These are phyloP conservation scores for Geranomyces variabilis DNA, from an alignment of 192 early-diverging fungal genomes.

Conservation along the genomic window DNA sequence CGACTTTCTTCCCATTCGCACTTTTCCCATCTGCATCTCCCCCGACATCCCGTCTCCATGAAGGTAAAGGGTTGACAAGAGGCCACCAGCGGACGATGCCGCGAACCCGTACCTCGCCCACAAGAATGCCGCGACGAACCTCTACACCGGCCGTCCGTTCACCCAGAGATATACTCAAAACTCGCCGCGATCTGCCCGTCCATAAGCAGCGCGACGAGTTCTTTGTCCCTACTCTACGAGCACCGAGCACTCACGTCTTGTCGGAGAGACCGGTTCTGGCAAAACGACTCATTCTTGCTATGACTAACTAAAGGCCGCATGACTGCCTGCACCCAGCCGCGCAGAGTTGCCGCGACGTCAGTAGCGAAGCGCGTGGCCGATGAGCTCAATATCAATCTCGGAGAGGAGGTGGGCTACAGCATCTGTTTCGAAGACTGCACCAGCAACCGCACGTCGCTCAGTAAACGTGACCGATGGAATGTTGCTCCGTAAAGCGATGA, in stretches of 20 bases:
- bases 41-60: too few relatives aligned
- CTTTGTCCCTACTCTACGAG: slow-evolving; percentile 84
- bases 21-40: too few relatives aligned
- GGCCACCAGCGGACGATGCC: too few relatives aligned
- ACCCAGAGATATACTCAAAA: slow-evolving; percentile 80
- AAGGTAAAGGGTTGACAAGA: too few relatives aligned
- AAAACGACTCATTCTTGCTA: slow-evolving; percentile 99
- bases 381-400: slow-evolving; percentile 92
- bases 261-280: slow-evolving; percentile 97
- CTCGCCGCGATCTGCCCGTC: slow-evolving; percentile 89
- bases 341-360: slow-evolving; percentile 99
- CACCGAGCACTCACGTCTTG: slow-evolving; percentile 95
- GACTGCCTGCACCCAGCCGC: slow-evolving; percentile 98
- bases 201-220: slow-evolving; percentile 92
- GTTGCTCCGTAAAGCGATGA: slow-evolving; percentile 97
- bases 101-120: slow-evolving; percentile 52
- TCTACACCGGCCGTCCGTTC: slow-evolving; percentile 79
- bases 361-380: slow-evolving; percentile 98
- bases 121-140: slow-evolving; percentile 72
- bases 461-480: slow-evolving; percentile 99
- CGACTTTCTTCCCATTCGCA: too few relatives aligned
- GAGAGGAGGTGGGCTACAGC: slow-evolving; percentile 95
- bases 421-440: slow-evolving; percentile 99
- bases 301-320: slow-evolving; percentile 76
- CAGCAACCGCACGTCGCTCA: slow-evolving; percentile 78